phyloP scores from a whole-genome alignment of 345 rosid genomes.

The Litchi chinensis region DNA sequence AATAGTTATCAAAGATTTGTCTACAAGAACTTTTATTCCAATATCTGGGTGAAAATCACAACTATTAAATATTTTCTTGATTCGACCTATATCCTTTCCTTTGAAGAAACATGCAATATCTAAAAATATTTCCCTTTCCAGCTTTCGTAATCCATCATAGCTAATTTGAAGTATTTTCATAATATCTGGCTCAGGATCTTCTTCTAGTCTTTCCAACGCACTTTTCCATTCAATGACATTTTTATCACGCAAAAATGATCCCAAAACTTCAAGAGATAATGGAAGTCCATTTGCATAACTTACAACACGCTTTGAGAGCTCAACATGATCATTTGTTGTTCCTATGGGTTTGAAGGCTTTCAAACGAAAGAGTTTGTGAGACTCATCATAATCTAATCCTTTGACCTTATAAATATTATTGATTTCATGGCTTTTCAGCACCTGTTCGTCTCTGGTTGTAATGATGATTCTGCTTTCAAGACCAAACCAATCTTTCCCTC shows the following conservation, averaged over 20 bases:
- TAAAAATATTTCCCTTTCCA: neutral
- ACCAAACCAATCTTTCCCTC: neutral
- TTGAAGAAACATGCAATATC: neutral
- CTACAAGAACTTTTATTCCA: constrained; percentile 16
- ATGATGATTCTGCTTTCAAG: neutral
- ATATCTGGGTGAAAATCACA: neutral
- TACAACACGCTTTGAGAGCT: neutral
- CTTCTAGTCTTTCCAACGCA: constrained; percentile 9
- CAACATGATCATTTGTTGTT: neutral
- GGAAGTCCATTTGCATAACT: neutral
- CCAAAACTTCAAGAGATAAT: neutral
- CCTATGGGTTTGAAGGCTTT: neutral
- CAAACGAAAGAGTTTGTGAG: neutral
- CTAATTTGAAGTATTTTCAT: neutral
- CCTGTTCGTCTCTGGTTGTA: neutral
- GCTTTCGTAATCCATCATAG: neutral
- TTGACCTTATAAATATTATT: neutral
- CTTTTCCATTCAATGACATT: neutral
- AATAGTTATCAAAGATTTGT: constrained; percentile 25
- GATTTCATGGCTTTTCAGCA: neutral
- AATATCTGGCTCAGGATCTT: constrained; percentile 10
- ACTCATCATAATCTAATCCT: neutral
- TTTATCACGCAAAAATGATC: neutral
- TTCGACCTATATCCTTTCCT: neutral
- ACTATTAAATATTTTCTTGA: constrained; percentile 1